phyloP scores from a whole-genome alignment of 2,329 filamentous ascomycete genomes.

The Neonectria hederae region DNA sequence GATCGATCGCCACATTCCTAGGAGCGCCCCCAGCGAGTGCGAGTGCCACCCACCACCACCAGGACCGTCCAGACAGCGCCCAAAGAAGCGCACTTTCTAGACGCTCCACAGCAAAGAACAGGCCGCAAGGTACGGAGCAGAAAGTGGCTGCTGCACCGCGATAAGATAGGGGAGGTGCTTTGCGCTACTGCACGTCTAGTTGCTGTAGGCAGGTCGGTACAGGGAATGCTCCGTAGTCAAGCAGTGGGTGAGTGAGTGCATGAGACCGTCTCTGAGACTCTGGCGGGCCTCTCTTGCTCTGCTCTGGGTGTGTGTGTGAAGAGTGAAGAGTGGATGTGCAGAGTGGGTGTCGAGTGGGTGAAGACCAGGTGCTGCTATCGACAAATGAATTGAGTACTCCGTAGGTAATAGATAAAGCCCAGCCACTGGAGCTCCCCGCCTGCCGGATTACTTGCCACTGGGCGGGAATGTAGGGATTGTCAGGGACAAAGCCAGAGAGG shows the following conservation, averaged over 20 bases:
- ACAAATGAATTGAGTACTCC: neutral
- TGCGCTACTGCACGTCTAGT: constrained; percentile 27
- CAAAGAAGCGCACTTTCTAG: neutral
- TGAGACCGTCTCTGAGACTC: too few species aligned
- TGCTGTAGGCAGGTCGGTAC: constrained; percentile 19
- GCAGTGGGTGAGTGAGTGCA: too few species aligned
- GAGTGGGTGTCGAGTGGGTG: too few species aligned
- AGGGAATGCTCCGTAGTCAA: neutral
- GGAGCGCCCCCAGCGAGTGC: neutral
- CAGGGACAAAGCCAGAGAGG: constrained; percentile 2
- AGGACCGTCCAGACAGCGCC: neutral
- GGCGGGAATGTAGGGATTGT: neutral
- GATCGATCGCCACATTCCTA: neutral
- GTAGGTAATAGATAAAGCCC: constrained; percentile 1
- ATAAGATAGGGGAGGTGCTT: constrained; percentile 32
- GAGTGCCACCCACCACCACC: too few species aligned
- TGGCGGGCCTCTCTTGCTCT: neutral
- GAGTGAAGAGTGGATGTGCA: neutral
- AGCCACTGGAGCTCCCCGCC: constrained; percentile 18
- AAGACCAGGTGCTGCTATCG: neutral
- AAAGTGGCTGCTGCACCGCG: constrained; percentile 24
- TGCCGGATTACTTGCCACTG: neutral
- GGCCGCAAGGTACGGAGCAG: neutral
- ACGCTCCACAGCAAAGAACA: neutral
- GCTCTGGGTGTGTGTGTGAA: neutral